phyloP scores from a whole-genome alignment of 2,329 filamentous ascomycete genomes.

The Phialophora verrucosa region DNA sequence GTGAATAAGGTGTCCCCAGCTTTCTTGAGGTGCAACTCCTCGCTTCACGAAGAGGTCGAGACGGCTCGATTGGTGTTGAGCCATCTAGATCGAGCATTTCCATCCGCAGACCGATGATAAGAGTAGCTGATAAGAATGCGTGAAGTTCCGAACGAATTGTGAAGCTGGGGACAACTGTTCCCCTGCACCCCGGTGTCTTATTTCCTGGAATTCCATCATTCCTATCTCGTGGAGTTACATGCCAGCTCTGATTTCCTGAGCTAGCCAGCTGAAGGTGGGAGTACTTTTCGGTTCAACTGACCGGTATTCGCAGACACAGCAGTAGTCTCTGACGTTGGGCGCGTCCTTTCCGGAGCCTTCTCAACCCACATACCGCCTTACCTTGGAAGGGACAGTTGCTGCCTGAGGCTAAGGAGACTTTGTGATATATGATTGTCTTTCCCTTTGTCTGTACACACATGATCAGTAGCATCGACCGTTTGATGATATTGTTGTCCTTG shows the following conservation, averaged over 20 bases:
- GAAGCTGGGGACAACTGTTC: conserved; percentile 15
- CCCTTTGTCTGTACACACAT: not conserved
- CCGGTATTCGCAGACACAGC: conserved; percentile 5
- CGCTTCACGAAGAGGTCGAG: conserved; percentile 14
- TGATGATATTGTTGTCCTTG: conserved; percentile 3
- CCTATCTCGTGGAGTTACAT: conserved; percentile 24
- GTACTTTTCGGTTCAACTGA: not conserved
- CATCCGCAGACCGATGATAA: conserved; percentile 36
- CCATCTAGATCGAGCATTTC: conserved; percentile 16
- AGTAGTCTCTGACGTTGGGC: conserved; percentile 5
- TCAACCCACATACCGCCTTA: conserved; percentile 15
- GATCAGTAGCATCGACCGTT: not conserved
- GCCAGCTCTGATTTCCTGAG: conserved; percentile 12
- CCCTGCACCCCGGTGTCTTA: conserved; percentile 4
- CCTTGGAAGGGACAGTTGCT: conserved; percentile 20
- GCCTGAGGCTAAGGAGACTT: conserved; percentile 5
- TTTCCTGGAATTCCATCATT: conserved; percentile 15
- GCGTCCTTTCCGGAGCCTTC: not conserved
- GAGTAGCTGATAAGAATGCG: conserved; percentile 28
- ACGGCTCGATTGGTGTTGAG: conserved; percentile 13
- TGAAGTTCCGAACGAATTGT: conserved; percentile 19
- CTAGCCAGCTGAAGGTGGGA: conserved; percentile 9
- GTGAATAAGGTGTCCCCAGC: conserved; percentile 26
- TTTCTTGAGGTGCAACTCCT: conserved; percentile 28
- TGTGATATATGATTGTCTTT: conserved; percentile 17